Evolutionary conservation across 768 basidiomycete genomes (phyloP), one percentile per base, ranked within the genome.

Genomic region (Russula compacta): DNA sequence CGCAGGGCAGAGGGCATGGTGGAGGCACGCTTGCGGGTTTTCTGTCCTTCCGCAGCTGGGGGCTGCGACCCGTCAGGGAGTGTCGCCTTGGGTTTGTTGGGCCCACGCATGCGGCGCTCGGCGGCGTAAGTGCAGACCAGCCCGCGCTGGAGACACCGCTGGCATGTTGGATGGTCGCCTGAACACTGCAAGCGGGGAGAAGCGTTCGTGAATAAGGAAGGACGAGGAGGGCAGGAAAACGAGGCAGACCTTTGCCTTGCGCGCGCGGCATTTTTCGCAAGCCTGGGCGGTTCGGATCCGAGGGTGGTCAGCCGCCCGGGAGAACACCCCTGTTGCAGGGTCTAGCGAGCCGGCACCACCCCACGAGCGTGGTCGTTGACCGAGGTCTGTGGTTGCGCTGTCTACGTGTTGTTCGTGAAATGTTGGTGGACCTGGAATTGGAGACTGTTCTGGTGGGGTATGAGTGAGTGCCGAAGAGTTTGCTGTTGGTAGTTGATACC

Each of bases 251-350:
- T 89, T 90, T 35, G 85, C 86, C 70, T 89, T 90, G 53, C 86
- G 73, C 0, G 76, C 77, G 14, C 87, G 79, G 69, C 87, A 89
- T 69, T 85, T 85, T 67, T 88, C 83, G 71, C 87, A 89, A 3
- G 86, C 86, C 67, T 88, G 86, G 0, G 83, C 82, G 0, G 87
- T 89, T 53, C 87, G 79, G 35, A 86, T 72, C 0, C 86, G 78
- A 1, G 84, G 80, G 59, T 84, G 83, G 64, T 86, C 84, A 0
- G 82, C 78, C 0, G 82, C 79, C 15, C 78, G 79, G 70, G 85
- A 84, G 67, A 85, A 86, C 46, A 85, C 79, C n/a, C 83, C 83
- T 0, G 85, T 86, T 2, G 76, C 64, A 1, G 82, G 82, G 69
- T 87, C 83, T 40, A 87, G 75, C 0, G 83, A 83, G 42, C 85